These are phyloP conservation scores for Ustilago vetiveriae DNA, from an alignment of 1,284 basidiomycete species.

Conservation along the genomic window DNA sequence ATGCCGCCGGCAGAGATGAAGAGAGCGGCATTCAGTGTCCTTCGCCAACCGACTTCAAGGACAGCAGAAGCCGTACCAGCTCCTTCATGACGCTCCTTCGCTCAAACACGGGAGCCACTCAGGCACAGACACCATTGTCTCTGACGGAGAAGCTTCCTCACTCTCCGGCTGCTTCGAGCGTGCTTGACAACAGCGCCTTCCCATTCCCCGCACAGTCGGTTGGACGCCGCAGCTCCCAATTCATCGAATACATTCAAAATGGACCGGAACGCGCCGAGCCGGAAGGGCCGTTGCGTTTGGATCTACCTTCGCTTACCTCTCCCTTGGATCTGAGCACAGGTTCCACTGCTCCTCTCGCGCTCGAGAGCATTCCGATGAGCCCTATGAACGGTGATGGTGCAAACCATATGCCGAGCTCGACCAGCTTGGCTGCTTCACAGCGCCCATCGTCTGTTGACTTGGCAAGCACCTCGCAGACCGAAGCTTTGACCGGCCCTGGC, in stretches of 20 bases:
- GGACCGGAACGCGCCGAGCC: slow-evolving; percentile 33
- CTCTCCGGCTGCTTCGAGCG: slow-evolving; percentile 26
- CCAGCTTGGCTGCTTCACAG: background rate
- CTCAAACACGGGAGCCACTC: slow-evolving; percentile 12
- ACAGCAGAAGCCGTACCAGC: slow-evolving; percentile 21
- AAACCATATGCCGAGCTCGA: background rate
- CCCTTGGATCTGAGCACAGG: slow-evolving; percentile 12
- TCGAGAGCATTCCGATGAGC: slow-evolving; percentile 4
- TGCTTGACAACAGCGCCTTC: slow-evolving; percentile 17
- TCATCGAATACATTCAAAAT: slow-evolving; percentile 43
- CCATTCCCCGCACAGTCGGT: slow-evolving; percentile 26
- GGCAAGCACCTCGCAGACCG: slow-evolving; percentile 6
- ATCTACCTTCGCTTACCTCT: slow-evolving; percentile 12
- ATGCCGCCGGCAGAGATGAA: slow-evolving; percentile 10
- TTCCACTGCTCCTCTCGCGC: background rate
- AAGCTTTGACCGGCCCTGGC: background rate
- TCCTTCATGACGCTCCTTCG: slow-evolving; percentile 40
- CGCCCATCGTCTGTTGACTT: slow-evolving; percentile 21
- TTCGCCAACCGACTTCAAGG: slow-evolving; percentile 11
- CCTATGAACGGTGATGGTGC: background rate
- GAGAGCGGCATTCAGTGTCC: slow-evolving; percentile 9
- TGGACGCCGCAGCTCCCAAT: slow-evolving; percentile 33
- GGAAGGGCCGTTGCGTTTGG: slow-evolving; percentile 20
- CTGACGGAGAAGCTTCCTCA: slow-evolving; percentile 18
- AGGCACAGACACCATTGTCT: slow-evolving; percentile 19